Base-by-base conservation (phyloP, 192 early-diverging fungal genomes). In the Coemansia sp. region DNA sequence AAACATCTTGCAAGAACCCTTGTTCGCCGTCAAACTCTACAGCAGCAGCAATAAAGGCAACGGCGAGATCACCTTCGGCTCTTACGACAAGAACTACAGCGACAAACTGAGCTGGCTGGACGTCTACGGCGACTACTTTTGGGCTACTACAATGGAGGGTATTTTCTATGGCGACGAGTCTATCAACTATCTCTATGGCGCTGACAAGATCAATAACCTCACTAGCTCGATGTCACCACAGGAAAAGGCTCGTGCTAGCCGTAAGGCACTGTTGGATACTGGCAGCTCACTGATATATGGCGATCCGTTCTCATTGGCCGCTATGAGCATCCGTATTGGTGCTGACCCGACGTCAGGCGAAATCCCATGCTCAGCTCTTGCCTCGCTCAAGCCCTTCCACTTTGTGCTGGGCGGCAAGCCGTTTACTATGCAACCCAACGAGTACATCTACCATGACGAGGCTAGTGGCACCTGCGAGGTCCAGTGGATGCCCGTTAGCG, bases 51-150 rank as follows among this genome's bases (percentile, higher is more conserved):
- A 68, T 42, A 53, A 67, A 26, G 77, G 67, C 37, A 78, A 76
- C 57, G 76, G 77, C 64, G 72, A 83, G 47, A 82, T 83, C 37
- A 83, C 88, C 6, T 88, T 88, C 49, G 85, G 82, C 30, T 68
- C 76, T 2, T 85, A 86, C 64, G 74, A 71, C 64, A 77, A 57
- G 23, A 74, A 68, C 23, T 88, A 83, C 67, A 53, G 64, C 21
- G 77, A 73, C n/a, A 80, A 87, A 26, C 67, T 89, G 32, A 13
- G 65, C 1, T 89, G 85, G 67, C 59, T 88, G 43, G 76, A 80
- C 7, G 73, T 87, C 9, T 88, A 86, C 11, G 75, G 77, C 9
- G 47, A 85, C 50, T 78, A 79, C 32, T 90, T 88, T 68, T 91
- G 91, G 89, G 73, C 80, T 16, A 71, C 80, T 1, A 77, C 71